These are phyloP conservation scores for Oryza australiensis DNA, from an alignment of 176 grass and related monocot species.

Conservation along the genomic window DNA sequence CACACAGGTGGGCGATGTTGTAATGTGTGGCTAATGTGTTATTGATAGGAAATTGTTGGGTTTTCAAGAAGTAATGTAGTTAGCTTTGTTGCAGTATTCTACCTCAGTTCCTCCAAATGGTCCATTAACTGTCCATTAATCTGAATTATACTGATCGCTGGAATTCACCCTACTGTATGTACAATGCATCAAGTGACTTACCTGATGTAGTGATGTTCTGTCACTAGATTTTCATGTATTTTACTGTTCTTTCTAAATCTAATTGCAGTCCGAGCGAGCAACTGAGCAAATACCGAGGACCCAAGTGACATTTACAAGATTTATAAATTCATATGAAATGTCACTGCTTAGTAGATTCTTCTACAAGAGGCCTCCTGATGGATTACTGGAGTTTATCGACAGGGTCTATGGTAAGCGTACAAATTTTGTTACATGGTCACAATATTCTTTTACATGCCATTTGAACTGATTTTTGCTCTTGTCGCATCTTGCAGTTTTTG, in stretches of 20 bases:
- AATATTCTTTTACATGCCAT: neutral
- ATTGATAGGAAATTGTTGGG: neutral
- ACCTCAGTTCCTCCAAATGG: neutral
- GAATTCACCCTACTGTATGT: neutral
- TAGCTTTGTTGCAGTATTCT: neutral
- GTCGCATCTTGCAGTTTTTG: constrained; percentile 73
- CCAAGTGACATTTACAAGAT: constrained; percentile 23
- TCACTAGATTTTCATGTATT: neutral
- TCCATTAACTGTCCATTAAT: neutral
- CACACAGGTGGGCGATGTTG: neutral
- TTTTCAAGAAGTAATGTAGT: neutral
- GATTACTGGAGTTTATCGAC: constrained; percentile 90
- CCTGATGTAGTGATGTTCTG: too few species aligned
- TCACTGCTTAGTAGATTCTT: constrained; percentile 99
- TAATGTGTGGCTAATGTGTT: neutral
- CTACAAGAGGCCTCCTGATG: constrained; percentile 96
- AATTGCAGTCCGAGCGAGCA: constrained; percentile 20
- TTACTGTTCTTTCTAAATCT: constrained; percentile 20
- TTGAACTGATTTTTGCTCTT: constrained; percentile 39
- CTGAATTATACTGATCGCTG: neutral
- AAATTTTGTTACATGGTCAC: constrained; percentile 8
- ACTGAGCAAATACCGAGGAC: constrained; percentile 8
- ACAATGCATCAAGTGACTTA: neutral
- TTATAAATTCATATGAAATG: constrained; percentile 64
- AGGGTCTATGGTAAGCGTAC: constrained; percentile 76